Percentiles rank a stretch among this genome's conserved stretches.
Evolutionary conservation across 371 early-diverging fungal species (phyloP).

Genomic region (Mortierella sp.): DNA sequence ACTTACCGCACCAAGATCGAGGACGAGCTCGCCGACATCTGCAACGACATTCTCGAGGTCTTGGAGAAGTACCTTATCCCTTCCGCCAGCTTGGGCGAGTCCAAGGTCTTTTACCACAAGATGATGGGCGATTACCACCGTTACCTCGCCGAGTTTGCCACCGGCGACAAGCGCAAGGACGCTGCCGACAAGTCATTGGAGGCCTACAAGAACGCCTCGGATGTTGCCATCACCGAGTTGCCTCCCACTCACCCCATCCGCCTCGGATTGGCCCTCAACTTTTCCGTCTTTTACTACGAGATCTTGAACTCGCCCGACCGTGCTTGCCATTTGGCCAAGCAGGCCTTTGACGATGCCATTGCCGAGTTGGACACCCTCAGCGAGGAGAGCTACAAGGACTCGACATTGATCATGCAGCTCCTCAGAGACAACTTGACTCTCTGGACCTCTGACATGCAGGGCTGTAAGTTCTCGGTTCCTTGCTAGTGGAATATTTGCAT

Average conservation of each 20-base stretch:
- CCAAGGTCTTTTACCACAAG: constrained; percentile 99
- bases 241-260: constrained; percentile 99
- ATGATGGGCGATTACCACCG: constrained; percentile 99
- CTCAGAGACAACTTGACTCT: constrained; percentile 99
- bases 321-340: constrained; percentile 99
- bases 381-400: constrained; percentile 99
- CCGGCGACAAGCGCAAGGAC: constrained; percentile 89
- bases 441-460: constrained; percentile 99
- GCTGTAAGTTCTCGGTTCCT: constrained; percentile 56
- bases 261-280: constrained; percentile 99
- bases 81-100: constrained; percentile 91
- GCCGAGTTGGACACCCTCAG: constrained; percentile 98
- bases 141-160: constrained; percentile 98
- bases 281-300: constrained; percentile 99
- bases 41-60: constrained; percentile 95
- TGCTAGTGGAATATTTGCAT: background rate
- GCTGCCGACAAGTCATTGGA: constrained; percentile 92
- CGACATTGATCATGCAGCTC: constrained; percentile 99
- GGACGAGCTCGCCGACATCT: constrained; percentile 94
- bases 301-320: constrained; percentile 99
- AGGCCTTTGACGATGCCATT: constrained; percentile 99
- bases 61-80: constrained; percentile 93
- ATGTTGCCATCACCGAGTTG: constrained; percentile 94
- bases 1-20: constrained; percentile 95
- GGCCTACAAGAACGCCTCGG: constrained; percentile 97